phyloP scores from a whole-genome alignment of 1,284 basidiomycete genomes.

The Rhizoctonia solani region DNA sequence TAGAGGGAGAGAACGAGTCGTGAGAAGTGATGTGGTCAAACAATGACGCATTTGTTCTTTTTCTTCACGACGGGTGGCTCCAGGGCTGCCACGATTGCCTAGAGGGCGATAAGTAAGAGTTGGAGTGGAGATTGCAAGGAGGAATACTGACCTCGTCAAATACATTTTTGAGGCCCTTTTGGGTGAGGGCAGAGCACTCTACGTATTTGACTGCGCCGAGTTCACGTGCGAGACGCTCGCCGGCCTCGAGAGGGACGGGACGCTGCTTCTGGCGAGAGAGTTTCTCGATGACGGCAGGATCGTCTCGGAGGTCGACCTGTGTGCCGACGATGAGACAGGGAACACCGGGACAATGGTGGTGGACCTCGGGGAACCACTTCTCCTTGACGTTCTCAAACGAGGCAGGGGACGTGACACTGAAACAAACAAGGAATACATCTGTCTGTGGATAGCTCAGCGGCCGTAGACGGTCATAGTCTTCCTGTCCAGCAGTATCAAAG shows the following conservation, averaged over 20 bases:
- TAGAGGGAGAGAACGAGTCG: no score
- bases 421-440: conserved; percentile 99
- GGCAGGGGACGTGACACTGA: conserved; percentile 97
- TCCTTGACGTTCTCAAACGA: conserved; percentile 99
- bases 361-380: conserved; percentile 99
- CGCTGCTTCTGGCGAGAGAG: conserved; percentile 94
- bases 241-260: conserved; percentile 86
- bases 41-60: conserved; percentile 81
- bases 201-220: conserved; percentile 98
- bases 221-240: conserved; percentile 92
- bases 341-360: conserved; percentile 99
- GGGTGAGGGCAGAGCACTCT: conserved; percentile 97
- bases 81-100: conserved; percentile 98
- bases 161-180: conserved; percentile 99
- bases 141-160: conserved; percentile 88
- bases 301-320: conserved; percentile 96
- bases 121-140: background rate
- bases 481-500: conserved; percentile 99
- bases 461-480: conserved; percentile 99
- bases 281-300: conserved; percentile 92
- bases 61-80: conserved; percentile 93
- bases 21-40: conserved; percentile 56
- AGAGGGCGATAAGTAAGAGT: conserved; percentile 28
- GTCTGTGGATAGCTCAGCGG: conserved; percentile 99
- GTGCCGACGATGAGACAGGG: conserved; percentile 99